A percentile compares a stretch with the other conserved stretches of the same genome.
Evolutionary conservation across 148 eudicot genomes (phyloP).

Genomic region (Linanthus parryae): DNA sequence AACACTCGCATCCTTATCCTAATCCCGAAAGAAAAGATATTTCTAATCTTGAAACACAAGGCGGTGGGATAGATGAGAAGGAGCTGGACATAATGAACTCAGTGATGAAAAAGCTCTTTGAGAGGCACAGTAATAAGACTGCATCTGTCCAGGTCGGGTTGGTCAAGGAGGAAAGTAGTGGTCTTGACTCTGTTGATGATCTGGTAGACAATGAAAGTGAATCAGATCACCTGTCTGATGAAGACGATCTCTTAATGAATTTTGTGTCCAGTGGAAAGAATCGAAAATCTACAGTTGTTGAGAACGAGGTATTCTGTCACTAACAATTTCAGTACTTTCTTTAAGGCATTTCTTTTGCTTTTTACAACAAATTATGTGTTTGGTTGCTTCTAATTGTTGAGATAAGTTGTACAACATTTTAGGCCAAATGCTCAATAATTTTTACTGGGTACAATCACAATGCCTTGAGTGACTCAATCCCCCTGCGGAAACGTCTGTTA

Average conservation of each 20-base stretch:
- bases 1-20: constrained; percentile 38
- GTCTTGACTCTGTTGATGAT: constrained; percentile 15
- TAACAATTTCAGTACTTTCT: too few relatives aligned
- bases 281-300: constrained; percentile 17
- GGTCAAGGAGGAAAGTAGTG: constrained; percentile 8
- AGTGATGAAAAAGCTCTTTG: constrained; percentile 48
- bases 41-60: constrained; percentile 22
- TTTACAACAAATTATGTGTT: not conserved
- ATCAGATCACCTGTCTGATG: constrained; percentile 38
- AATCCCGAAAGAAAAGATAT: constrained; percentile 13
- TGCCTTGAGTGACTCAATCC: too few relatives aligned
- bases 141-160: constrained; percentile 11
- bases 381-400: not conserved
- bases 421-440: too few relatives aligned
- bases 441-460: too few relatives aligned
- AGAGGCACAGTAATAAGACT: constrained; percentile 24
- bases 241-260: constrained; percentile 60
- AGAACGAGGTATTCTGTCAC: constrained; percentile 41
- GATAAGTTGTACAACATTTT: not conserved
- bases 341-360: not conserved
- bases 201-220: constrained; percentile 20
- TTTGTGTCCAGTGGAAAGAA: constrained; percentile 29
- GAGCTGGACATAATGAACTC: constrained; percentile 55
- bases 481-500: too few relatives aligned
- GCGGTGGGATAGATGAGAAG: constrained; percentile 42